A percentile compares a stretch with the other conserved stretches of the same genome.
Conservation (phyloP, 2,329 filamentous ascomycete species). For the Colletotrichum destructivum region DNA sequence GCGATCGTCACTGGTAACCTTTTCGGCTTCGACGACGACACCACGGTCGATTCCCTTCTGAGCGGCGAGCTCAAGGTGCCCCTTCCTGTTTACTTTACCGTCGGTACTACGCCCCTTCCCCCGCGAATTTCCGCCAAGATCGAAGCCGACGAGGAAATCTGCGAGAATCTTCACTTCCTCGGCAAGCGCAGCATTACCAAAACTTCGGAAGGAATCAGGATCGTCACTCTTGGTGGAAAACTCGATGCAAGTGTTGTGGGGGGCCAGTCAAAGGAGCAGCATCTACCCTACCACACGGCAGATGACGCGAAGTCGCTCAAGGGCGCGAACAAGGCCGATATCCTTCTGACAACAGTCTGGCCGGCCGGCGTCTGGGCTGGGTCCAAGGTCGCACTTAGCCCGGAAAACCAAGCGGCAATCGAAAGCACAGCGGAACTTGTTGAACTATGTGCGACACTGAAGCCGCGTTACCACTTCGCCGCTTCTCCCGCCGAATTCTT, state of each 20-base stretch:
- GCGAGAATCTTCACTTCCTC: slow-evolving; percentile 91
- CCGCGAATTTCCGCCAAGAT: slow-evolving; percentile 79
- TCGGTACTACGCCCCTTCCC: slow-evolving; percentile 83
- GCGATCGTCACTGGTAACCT: slow-evolving; percentile 89
- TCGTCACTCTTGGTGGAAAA: slow-evolving; percentile 87
- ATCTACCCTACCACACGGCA: slow-evolving; percentile 82
- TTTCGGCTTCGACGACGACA: slow-evolving; percentile 75
- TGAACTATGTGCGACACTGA: slow-evolving; percentile 83
- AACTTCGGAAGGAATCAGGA: slow-evolving; percentile 89
- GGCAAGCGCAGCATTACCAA: slow-evolving; percentile 90
- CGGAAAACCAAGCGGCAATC: slow-evolving; percentile 66
- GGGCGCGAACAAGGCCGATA: slow-evolving; percentile 85
- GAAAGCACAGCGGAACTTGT: slow-evolving; percentile 77
- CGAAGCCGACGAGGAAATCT: slow-evolving; percentile 81
- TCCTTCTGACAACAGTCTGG: slow-evolving; percentile 91
- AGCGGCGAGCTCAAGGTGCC: slow-evolving; percentile 81
- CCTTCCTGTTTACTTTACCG: slow-evolving; percentile 91
- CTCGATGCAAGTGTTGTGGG: slow-evolving; percentile 73
- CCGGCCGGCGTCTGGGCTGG: slow-evolving; percentile 79
- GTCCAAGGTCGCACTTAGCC: slow-evolving; percentile 74
- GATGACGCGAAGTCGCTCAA: slow-evolving; percentile 83
- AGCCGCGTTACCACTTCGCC: slow-evolving; percentile 93
- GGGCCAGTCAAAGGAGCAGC: slow-evolving; percentile 78
- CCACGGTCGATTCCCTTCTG: slow-evolving; percentile 75
- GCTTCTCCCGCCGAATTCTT: slow-evolving; percentile 76